These are phyloP conservation scores for Sporothrix luriei DNA, from an alignment of 2,329 filamentous ascomycete species.

Conservation along the genomic window DNA sequence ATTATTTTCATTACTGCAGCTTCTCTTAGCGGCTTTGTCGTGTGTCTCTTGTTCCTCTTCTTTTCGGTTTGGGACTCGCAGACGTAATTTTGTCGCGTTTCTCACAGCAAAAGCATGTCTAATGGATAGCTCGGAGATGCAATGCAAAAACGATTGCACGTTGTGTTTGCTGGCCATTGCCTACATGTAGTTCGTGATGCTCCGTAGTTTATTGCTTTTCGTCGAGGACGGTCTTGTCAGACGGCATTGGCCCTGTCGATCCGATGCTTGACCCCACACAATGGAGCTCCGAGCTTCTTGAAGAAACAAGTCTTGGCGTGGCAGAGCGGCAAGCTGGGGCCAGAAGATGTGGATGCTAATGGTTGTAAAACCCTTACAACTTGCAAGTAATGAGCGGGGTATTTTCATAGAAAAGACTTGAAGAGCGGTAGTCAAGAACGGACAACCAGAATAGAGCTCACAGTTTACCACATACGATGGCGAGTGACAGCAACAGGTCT, in stretches of 20 bases:
- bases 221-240: not conserved
- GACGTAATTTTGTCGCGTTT: not conserved
- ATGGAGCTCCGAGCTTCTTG: not conserved
- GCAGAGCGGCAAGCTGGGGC: slow-evolving; percentile 8
- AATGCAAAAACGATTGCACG: not conserved
- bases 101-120: not conserved
- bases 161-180: not conserved
- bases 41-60: not conserved
- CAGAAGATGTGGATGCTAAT: not conserved
- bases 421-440: not conserved
- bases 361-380: no score
- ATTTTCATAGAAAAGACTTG: no score
- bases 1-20: not conserved
- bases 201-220: not conserved
- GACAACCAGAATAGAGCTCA: not conserved
- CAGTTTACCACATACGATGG: not conserved
- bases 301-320: slow-evolving; percentile 6
- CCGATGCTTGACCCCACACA: not conserved
- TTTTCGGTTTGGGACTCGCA: not conserved
- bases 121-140: not conserved
- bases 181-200: not conserved
- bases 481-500: not conserved
- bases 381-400: no score
- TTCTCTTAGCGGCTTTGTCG: not conserved
- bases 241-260: slow-evolving; percentile 6